Conservation (phyloP, 1,284 basidiomycete species). For the Moniliella sp. region DNA sequence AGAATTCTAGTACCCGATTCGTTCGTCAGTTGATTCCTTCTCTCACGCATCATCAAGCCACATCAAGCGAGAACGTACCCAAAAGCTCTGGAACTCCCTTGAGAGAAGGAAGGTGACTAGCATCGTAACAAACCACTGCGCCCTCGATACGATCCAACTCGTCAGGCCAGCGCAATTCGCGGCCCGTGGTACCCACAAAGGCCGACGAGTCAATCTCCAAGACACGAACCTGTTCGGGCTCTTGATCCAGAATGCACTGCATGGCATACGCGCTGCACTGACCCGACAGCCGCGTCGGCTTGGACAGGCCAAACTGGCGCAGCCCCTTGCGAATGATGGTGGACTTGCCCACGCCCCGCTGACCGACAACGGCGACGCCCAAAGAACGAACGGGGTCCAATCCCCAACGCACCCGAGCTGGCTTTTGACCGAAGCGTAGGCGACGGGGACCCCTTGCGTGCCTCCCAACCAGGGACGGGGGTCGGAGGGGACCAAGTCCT, state of each 20-base stretch:
- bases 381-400: too few species aligned
- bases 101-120: constrained; percentile 17
- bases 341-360: constrained; percentile 17
- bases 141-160: constrained; percentile 22
- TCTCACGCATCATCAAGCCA: too few species aligned
- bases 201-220: constrained; percentile 24
- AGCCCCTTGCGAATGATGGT: constrained; percentile 26
- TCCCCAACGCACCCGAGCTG: too few species aligned
- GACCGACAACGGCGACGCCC: constrained; percentile 26
- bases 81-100: constrained; percentile 25
- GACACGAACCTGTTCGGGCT: constrained; percentile 24
- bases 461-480: too few species aligned
- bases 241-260: constrained; percentile 21
- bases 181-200: constrained; percentile 15
- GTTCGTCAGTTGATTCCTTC: too few species aligned
- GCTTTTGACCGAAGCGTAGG: too few species aligned
- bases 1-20: too few species aligned
- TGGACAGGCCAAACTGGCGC: constrained; percentile 22
- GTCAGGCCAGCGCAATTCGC: constrained; percentile 26
- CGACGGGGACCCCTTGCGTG: too few species aligned
- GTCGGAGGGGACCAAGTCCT: too few species aligned
- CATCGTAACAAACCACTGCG: constrained; percentile 26
- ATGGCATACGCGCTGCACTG: constrained; percentile 24
- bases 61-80: too few species aligned
- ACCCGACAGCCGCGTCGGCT: constrained; percentile 18